These are phyloP conservation scores for Lantana camara DNA, from an alignment of 257 asterid species.

Conservation along the genomic window DNA sequence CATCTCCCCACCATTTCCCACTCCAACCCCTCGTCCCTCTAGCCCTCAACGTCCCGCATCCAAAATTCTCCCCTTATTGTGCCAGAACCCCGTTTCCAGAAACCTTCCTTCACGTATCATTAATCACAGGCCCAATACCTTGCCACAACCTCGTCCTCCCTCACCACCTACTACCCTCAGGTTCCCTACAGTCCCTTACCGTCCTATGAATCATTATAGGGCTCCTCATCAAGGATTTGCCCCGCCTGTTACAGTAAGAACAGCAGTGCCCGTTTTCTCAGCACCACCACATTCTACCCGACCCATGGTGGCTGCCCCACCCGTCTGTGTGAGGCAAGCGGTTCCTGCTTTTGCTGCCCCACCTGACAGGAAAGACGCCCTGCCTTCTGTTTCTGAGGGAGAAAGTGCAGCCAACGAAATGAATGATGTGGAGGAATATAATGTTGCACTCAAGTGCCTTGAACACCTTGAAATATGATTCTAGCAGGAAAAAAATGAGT, in stretches of 20 bases:
- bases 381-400: slow-evolving; percentile 15
- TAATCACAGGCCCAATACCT: slow-evolving; percentile 31
- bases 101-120: slow-evolving; percentile 33
- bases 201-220: slow-evolving; percentile 47
- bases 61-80: slow-evolving; percentile 73
- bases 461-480: slow-evolving; percentile 73
- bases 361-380: slow-evolving; percentile 26
- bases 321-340: slow-evolving; percentile 58
- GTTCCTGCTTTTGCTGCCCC: slow-evolving; percentile 63
- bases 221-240: slow-evolving; percentile 57
- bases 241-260: slow-evolving; percentile 69
- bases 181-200: slow-evolving; percentile 45
- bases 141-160: slow-evolving; percentile 34
- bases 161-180: slow-evolving; percentile 37
- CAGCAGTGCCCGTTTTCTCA: slow-evolving; percentile 69
- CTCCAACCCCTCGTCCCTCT: slow-evolving; percentile 54
- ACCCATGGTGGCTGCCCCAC: slow-evolving; percentile 49
- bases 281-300: slow-evolving; percentile 55
- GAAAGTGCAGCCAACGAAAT: slow-evolving; percentile 27
- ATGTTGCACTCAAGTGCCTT: slow-evolving; percentile 59
- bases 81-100: slow-evolving; percentile 38
- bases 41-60: slow-evolving; percentile 67
- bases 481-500: background rate
- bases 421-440: slow-evolving; percentile 51
- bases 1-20: slow-evolving; percentile 43